A percentile compares a stretch with the other conserved stretches of the same genome.
phyloP scores from a whole-genome alignment of 2,329 filamentous ascomycete species.

The Epichloe brachyelytri region DNA sequence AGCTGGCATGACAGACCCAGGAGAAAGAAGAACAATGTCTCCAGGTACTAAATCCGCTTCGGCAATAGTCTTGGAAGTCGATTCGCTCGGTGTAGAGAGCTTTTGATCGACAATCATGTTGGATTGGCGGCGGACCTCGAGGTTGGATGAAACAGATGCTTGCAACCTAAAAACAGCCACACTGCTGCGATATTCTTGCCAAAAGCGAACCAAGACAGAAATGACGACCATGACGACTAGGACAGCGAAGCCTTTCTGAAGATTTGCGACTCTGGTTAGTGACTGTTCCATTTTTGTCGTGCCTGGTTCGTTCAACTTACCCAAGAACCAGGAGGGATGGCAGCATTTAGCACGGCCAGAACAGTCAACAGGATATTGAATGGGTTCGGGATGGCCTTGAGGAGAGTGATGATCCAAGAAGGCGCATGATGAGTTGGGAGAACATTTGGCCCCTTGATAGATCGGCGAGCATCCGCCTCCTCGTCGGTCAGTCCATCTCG shows the following conservation, averaged over 20 bases:
- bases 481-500: conserved; percentile 10
- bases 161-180: conserved; percentile 14
- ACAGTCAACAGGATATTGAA: conserved; percentile 14
- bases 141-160: conserved; percentile 12
- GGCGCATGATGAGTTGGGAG: conserved; percentile 14
- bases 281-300: not conserved
- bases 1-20: conserved; percentile 15
- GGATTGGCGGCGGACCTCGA: conserved; percentile 10
- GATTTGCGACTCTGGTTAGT: not conserved
- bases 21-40: conserved; percentile 12
- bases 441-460: conserved; percentile 12
- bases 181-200: conserved; percentile 17
- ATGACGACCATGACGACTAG: conserved; percentile 15
- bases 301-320: conserved; percentile 1
- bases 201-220: conserved; percentile 15
- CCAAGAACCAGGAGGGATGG: conserved; percentile 10
- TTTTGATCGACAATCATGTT: not conserved
- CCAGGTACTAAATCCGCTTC: conserved; percentile 13
- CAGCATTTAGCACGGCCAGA: conserved; percentile 14
- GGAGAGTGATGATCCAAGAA: conserved; percentile 14
- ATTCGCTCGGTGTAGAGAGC: not conserved
- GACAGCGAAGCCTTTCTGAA: conserved; percentile 11
- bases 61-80: conserved; percentile 2
- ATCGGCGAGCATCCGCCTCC: conserved; percentile 12
- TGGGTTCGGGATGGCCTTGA: conserved; percentile 15